These are phyloP conservation scores for Globisporangium mamillatum DNA, from an alignment of 352 stramenopile species.

Conservation along the genomic window DNA sequence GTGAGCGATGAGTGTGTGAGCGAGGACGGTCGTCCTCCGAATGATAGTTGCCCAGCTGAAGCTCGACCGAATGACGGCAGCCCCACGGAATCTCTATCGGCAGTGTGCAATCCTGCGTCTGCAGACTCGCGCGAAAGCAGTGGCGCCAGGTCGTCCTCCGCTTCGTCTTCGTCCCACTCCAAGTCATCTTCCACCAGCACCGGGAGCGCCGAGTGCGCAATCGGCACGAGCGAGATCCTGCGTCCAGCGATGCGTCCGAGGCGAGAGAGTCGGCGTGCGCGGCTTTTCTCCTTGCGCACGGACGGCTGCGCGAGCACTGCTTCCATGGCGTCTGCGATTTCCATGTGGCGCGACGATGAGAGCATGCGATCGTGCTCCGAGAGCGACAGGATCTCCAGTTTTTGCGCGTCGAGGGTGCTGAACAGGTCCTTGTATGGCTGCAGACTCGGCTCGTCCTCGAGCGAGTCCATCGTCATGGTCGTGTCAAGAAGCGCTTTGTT, in stretches of 20 bases:
- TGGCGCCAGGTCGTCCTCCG: conserved; percentile 23
- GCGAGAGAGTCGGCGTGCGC: conserved; percentile 57
- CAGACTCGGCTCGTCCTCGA: conserved; percentile 28
- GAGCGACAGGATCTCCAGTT: conserved; percentile 63
- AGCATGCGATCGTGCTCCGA: conserved; percentile 58
- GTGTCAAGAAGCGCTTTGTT: conserved; percentile 7
- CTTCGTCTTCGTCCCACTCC: conserved; percentile 50
- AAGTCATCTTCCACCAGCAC: conserved; percentile 41
- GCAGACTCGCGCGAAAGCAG: not conserved
- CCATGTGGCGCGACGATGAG: conserved; percentile 55
- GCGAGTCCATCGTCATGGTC: conserved; percentile 16
- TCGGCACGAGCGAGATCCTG: conserved; percentile 43
- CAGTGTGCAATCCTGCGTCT: not conserved
- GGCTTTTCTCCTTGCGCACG: conserved; percentile 51
- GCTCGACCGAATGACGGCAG: not conserved
- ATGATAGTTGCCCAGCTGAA: conserved; percentile 1
- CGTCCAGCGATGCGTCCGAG: conserved; percentile 50
- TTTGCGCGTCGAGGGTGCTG: conserved; percentile 41
- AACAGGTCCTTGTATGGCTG: conserved; percentile 53
- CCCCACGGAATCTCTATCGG: not conserved
- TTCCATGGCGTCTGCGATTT: conserved; percentile 79
- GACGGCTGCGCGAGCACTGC: conserved; percentile 62
- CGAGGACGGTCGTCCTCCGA: conserved; percentile 5
- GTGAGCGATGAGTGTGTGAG: not conserved
- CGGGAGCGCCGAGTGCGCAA: conserved; percentile 29